Percentiles rank a stretch among this genome's conserved stretches.
Evolutionary conservation across 306 rosid species (phyloP).

Genomic region (Sesbania bispinosa): DNA sequence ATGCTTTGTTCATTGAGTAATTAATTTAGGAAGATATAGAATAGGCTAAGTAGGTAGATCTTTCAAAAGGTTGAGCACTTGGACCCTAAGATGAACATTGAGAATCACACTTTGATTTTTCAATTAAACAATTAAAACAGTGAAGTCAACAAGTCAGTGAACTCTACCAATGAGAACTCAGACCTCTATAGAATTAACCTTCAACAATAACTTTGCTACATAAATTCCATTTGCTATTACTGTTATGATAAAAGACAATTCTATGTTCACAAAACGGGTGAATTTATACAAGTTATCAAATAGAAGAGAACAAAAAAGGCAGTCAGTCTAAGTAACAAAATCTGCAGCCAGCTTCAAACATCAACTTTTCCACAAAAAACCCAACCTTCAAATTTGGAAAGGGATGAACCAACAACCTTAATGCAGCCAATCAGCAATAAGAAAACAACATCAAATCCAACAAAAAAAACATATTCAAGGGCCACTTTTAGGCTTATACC

Average conservation of each 20-base stretch:
- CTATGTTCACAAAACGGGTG: neutral
- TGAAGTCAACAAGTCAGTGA: neutral
- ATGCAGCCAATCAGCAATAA: neutral
- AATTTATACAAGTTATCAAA: neutral
- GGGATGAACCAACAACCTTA: neutral
- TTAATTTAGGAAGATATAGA: neutral
- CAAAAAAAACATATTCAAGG: conserved; percentile 4
- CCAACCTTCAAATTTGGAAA: neutral
- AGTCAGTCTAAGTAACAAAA: neutral
- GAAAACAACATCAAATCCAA: conserved; percentile 1
- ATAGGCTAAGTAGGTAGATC: neutral
- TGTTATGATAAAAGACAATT: neutral
- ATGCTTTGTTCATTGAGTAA: neutral
- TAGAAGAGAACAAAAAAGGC: neutral
- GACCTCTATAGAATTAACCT: neutral
- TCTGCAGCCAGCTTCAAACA: neutral
- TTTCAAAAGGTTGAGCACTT: neutral
- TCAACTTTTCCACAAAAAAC: conserved; percentile 3
- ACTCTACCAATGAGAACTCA: neutral
- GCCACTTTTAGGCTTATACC: conserved; percentile 44
- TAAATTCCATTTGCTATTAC: neutral
- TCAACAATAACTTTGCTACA: neutral
- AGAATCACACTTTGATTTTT: neutral
- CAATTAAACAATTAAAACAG: neutral
- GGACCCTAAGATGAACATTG: neutral